Evolutionary conservation across 192 early-diverging fungal species (phyloP), one percentile per base, ranked within the genome.

Genomic region (Helicostylum pulchrum): DNA sequence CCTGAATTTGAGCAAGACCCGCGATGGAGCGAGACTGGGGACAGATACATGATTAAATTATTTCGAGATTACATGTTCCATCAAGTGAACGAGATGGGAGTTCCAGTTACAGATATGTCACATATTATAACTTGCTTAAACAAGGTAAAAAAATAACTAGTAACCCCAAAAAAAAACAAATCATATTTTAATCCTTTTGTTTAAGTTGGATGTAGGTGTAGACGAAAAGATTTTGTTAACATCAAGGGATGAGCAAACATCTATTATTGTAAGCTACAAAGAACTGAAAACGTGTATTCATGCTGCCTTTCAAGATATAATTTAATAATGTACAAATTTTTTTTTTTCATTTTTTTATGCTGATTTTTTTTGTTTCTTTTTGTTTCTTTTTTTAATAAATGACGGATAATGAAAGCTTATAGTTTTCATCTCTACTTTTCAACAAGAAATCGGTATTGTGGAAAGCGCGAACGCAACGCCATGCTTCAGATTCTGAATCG

Each of bases 61-160:
- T 99, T 99, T 72, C 83, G 97, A 51, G 97, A 99, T 75, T 97
- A 95, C 65, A 91, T 98, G 20, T 99, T 99, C 71, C 97, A 98
- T 73, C 90, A 94, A 70, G 94, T 97, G 12, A 87, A 95, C 67
- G 87, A 89, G 44, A 78, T 80, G 46, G 93, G 94, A 7, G 78
- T 81, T 44, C 91, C 96, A 9, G 83, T 94, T 12, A 71, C 95
- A 10, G 94, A 96, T 68, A 87, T 98, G 77, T 88, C 88, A 3
- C 97, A 99, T 81, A 90, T 97, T 11, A 47, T 99, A 26, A 86
- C 89, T 15, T 94, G 93, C 70, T 80, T 99, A 53, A 99, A 98
- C 78, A 97, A 95, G 89, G 92, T 93, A 80, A 47, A 20, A 9
- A n/a, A 47, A 45, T 45, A 30, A 30, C 53, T 46, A 14, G 47